These are phyloP conservation scores for Verbascum thapsus DNA, from an alignment of 257 asterid genomes.

Conservation along the genomic window DNA sequence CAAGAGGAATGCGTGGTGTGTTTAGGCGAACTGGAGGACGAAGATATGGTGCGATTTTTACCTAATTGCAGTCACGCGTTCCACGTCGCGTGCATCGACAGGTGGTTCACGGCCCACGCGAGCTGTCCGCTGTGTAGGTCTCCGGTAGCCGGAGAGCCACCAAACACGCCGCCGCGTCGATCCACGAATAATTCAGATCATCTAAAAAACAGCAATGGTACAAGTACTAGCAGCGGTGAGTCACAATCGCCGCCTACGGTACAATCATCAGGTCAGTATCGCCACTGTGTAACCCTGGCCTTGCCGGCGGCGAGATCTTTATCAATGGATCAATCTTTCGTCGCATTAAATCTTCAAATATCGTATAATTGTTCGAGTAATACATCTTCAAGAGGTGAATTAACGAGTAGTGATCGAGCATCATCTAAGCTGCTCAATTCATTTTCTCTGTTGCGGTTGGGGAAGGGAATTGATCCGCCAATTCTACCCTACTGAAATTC, in stretches of 20 bases:
- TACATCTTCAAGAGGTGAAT: constrained; percentile 2
- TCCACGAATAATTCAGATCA: background rate
- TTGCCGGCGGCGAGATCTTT: constrained; percentile 44
- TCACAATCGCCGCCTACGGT: constrained; percentile 20
- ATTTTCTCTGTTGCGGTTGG: constrained; percentile 39
- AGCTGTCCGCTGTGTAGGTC: constrained; percentile 72
- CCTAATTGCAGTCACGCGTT: constrained; percentile 68
- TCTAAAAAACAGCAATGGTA: constrained; percentile 5
- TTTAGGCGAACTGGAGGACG: constrained; percentile 55
- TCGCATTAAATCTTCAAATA: too few species aligned
- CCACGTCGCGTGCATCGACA: constrained; percentile 64
- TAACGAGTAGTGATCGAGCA: constrained; percentile 40
- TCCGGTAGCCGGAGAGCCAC: constrained; percentile 23
- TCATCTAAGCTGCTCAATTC: constrained; percentile 46
- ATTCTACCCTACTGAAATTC: constrained; percentile 45
- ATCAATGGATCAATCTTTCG: constrained; percentile 51
- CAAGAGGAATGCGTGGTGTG: constrained; percentile 67
- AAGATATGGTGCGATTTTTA: constrained; percentile 56
- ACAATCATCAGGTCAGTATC: constrained; percentile 27
- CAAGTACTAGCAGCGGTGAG: background rate
- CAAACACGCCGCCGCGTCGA: background rate
- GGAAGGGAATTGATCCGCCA: constrained; percentile 18
- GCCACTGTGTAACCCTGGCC: constrained; percentile 38
- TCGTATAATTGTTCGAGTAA: too few species aligned
- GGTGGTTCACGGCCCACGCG: constrained; percentile 55